phyloP scores from a whole-genome alignment of 2,329 filamentous ascomycete species.

The Botryotinia calthae region DNA sequence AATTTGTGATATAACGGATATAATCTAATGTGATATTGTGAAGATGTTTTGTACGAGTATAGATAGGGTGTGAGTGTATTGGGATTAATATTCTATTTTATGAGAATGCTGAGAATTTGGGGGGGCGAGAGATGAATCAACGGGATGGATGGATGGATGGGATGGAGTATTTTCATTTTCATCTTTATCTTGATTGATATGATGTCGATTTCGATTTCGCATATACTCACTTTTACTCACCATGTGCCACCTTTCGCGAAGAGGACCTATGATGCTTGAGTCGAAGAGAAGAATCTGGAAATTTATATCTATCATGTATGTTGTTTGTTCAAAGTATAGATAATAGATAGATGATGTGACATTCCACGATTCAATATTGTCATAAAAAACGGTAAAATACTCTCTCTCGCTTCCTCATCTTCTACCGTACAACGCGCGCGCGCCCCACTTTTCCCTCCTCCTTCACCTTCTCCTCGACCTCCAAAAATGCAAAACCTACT shows the following conservation, averaged over 20 bases:
- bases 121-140: background rate
- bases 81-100: too few species aligned
- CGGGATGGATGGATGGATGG: background rate
- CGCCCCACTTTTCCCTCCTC: background rate
- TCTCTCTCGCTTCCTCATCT: background rate
- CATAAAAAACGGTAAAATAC: too few species aligned
- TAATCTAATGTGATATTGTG: too few species aligned
- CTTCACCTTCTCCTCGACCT: background rate
- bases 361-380: background rate
- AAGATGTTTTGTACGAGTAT: too few species aligned
- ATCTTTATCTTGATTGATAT: background rate
- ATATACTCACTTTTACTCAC: background rate
- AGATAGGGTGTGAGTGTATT: too few species aligned
- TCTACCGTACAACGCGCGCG: background rate
- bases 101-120: too few species aligned
- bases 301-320: background rate
- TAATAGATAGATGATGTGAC: background rate
- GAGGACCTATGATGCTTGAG: background rate
- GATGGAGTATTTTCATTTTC: background rate
- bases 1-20: too few species aligned
- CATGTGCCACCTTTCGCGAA: background rate
- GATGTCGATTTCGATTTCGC: background rate
- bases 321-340: background rate
- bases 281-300: too few species aligned
- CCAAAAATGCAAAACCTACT: background rate